Conservation (phyloP, 495 filamentous ascomycete species). For the Schizothecium vesticola region DNA sequence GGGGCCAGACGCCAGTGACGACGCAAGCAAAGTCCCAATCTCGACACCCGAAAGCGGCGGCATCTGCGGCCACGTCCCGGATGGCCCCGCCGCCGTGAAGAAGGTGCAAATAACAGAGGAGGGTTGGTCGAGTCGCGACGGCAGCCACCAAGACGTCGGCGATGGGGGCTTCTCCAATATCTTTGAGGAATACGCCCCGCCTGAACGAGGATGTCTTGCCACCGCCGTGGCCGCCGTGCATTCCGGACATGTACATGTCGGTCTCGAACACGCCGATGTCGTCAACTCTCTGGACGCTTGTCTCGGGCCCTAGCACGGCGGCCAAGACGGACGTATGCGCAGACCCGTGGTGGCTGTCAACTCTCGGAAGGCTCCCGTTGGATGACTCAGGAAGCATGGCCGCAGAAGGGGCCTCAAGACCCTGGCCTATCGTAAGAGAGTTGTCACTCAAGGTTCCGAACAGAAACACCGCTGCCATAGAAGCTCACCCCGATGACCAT, state of each 20-base stretch:
- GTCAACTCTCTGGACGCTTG: constrained; percentile 39
- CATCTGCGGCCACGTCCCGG: constrained; percentile 40
- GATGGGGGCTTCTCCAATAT: constrained; percentile 41
- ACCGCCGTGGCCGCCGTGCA: constrained; percentile 55
- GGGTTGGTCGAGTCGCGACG: constrained; percentile 47
- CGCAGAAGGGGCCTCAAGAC: too few species aligned
- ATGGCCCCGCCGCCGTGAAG: constrained; percentile 56
- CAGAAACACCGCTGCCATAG: too few species aligned
- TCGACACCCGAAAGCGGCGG: constrained; percentile 58
- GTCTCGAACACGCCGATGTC: constrained; percentile 50
- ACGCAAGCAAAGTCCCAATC: constrained; percentile 62
- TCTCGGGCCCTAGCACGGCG: constrained; percentile 35
- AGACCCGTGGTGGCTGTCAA: constrained; percentile 18
- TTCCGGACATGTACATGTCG: constrained; percentile 57
- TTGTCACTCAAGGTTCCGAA: too few species aligned
- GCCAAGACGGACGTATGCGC: constrained; percentile 13
- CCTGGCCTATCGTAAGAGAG: too few species aligned
- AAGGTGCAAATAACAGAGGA: constrained; percentile 58
- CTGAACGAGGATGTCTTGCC: constrained; percentile 62
- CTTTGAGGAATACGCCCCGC: constrained; percentile 56
- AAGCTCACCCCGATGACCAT: too few species aligned
- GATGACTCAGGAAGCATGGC: too few species aligned
- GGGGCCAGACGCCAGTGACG: constrained; percentile 58
- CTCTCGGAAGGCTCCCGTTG: too few species aligned
- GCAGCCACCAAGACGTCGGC: constrained; percentile 39